Conservation (phyloP, 2,329 filamentous ascomycete genomes). For the Aspergillus pseudoviridinutans region DNA sequence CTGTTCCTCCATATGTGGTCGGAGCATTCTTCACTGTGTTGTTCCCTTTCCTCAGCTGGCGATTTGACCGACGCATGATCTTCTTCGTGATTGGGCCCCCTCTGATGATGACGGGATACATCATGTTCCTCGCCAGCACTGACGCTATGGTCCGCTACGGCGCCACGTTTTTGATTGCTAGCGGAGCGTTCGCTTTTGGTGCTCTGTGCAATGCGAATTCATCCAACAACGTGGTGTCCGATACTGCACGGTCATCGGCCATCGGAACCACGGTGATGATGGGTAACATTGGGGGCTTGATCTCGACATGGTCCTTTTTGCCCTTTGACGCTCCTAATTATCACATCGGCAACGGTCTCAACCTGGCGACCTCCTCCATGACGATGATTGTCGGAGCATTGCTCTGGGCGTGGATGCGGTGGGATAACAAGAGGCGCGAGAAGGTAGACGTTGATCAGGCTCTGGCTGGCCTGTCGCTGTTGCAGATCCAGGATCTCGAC, state of each 20-base stretch:
- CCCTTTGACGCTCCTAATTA: conserved; percentile 62
- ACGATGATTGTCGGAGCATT: conserved; percentile 51
- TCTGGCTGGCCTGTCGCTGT: conserved; percentile 50
- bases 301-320: conserved; percentile 63
- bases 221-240: conserved; percentile 67
- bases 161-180: conserved; percentile 66
- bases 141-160: conserved; percentile 58
- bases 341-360: conserved; percentile 67
- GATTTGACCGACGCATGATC: conserved; percentile 55
- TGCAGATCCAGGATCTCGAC: conserved; percentile 58
- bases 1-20: conserved; percentile 66
- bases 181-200: conserved; percentile 60
- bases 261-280: conserved; percentile 68
- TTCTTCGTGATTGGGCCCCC: conserved; percentile 60
- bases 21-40: conserved; percentile 63
- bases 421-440: conserved; percentile 58
- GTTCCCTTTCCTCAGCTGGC: conserved; percentile 60
- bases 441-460: conserved; percentile 53
- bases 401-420: conserved; percentile 58
- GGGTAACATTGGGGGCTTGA: conserved; percentile 67
- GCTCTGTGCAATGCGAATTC: conserved; percentile 64
- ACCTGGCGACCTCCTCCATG: conserved; percentile 58
- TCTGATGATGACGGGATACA: conserved; percentile 65
- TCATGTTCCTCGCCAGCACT: conserved; percentile 62
- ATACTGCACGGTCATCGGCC: conserved; percentile 63